Evolutionary conservation across 495 filamentous ascomycete species (phyloP), one percentile per base, ranked within the genome.

Genomic region (Aspergillus biplanus): DNA sequence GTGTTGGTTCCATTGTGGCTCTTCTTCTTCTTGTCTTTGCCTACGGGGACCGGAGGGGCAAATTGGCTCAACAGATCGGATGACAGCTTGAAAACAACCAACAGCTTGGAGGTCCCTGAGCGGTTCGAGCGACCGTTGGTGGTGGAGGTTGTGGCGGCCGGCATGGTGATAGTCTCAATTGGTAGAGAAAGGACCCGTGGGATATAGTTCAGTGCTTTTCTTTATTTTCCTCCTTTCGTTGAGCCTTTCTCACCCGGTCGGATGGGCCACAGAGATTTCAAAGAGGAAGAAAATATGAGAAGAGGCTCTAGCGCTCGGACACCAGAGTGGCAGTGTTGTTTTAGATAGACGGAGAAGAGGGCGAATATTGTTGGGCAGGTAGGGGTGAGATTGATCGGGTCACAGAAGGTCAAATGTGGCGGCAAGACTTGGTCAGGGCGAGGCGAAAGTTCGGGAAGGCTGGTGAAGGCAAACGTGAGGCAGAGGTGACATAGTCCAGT

Each of bases 71-170:
- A 75, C 18, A 69, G 52, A 2, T 79, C 71, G 35, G 81, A 70
- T 6, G 83, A 71, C 54, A 90, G 71, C 69, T 83, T 85, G 31
- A 90, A 77, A 48, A 76, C 76, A 69, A 90, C 66, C 33, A 86
- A 69, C 68, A 75, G 69, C 72, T 83, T 83, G 52, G 65, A 61
- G 54, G 58, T 52, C 18, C 69, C 68, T 37, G 78, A 70, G 59
- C 73, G 66, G 65, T 70, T 75, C 63, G 77, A 73, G 69, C 74
- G 71, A 75, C 72, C 70, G 74, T 75, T 73, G 64, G 69, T 65
- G 61, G 64, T 56, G 34, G 67, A 56, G 49, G 76, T 68, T 59
- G 65, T 70, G 60, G 70, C 69, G 53, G 68, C 64, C 50, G 73
- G 71, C 69, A 77, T 79, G 63, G 52, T 79, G 65, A 47, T 59